Base-by-base conservation (phyloP, 2,329 filamentous ascomycete species). In the Dothidotthia symphoricarpi region DNA sequence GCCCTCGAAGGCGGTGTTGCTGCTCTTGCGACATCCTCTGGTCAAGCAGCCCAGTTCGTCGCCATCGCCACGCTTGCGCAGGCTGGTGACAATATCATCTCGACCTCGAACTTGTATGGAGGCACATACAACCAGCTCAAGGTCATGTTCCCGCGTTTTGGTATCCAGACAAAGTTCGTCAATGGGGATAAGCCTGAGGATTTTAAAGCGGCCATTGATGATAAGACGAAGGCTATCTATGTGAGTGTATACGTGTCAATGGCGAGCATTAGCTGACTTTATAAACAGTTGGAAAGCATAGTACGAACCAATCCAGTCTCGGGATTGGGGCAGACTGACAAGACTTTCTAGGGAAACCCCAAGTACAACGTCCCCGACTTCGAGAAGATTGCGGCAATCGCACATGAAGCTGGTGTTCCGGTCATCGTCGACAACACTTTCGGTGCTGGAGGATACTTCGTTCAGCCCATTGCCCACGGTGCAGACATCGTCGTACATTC, bases 51-150 rank as follows among this genome's bases (percentile, higher is more conserved):
- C 2, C 90, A 96, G 64, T 95, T 96, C 74, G 90, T 96, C 75
- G 76, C 88, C 39, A 83, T 96, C 58, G 76, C 81, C 16, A 83
- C 89, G 6, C 82, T 97, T n/a, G 88, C 88, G 4, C 82, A 88
- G 45, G 78, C 82, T 0, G 91, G 91, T 31, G 90, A 96, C 75
- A 96, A 96, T 74, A 95, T 96, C 55, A 80, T 96, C 34, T 85
- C 88, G 10, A 95, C 91, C 6, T 83, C 84, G 34, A 95, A 94
- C 70, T 75, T 96, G 40, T 66, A 96, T 70, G 90, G 90, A 51
- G 90, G 90, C 65, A 96, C 91, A 12, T 96, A 95, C 75, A 96
- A 97, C 72, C 91, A 96, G 74, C 82, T 96, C 72, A 96, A 96
- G 73, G 89, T 96, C 30, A 78, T 88, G 52, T 75, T 96, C 39